phyloP scores from a whole-genome alignment of 2,329 filamentous ascomycete genomes.

The Pseudohalonectria lignicola region DNA sequence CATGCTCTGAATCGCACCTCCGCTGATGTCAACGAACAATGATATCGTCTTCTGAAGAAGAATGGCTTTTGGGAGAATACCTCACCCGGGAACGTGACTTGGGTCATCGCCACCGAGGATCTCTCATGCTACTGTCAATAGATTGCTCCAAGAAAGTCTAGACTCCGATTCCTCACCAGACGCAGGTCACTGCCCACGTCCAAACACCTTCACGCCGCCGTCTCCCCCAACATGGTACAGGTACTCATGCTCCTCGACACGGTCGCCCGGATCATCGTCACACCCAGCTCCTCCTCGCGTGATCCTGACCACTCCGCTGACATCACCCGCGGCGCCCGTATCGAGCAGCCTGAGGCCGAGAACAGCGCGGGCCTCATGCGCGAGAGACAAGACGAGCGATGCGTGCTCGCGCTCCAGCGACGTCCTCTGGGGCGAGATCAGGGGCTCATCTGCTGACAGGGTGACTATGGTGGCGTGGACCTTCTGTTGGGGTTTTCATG shows the following conservation, averaged over 20 bases:
- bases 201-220: constrained; percentile 73
- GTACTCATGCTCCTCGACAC: constrained; percentile 54
- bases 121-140: no score
- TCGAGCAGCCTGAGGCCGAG: constrained; percentile 67
- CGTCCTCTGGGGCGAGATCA: constrained; percentile 51
- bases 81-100: no score
- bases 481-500: constrained; percentile 28
- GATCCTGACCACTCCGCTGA: constrained; percentile 76
- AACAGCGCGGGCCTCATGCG: constrained; percentile 64
- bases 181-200: constrained; percentile 50
- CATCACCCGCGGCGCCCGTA: constrained; percentile 80
- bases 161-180: not conserved
- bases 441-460: constrained; percentile 61
- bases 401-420: constrained; percentile 61
- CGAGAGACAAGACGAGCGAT: constrained; percentile 57
- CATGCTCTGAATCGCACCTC: no score
- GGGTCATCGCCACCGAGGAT: no score
- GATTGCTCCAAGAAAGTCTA: no score
- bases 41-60: no score
- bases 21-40: no score
- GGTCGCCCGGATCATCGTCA: not conserved
- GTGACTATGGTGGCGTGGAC: constrained; percentile 57
- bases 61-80: no score
- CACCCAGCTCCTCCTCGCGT: constrained; percentile 40
- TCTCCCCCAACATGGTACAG: constrained; percentile 74